Base-by-base conservation (phyloP, 2,329 filamentous ascomycete genomes). In the Neofusicoccum laricinum region DNA sequence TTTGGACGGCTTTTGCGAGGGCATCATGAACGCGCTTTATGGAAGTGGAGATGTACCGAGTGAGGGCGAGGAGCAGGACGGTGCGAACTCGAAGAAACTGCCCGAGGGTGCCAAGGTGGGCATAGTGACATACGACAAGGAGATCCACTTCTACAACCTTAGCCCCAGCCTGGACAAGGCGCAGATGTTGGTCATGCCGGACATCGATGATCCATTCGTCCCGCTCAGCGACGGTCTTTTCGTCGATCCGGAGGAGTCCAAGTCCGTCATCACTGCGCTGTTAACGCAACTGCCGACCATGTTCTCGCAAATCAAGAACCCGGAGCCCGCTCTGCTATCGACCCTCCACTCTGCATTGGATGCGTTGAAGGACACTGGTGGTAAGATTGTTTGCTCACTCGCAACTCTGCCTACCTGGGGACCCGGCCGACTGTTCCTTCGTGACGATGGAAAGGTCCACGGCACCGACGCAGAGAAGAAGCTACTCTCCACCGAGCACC, bases 111-210 rank as follows among this genome's bases (percentile, higher is more conserved):
- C 91, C 55, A 97, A 92, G 80, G 88, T 99, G 66, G 95, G 94
- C 57, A 97, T 99, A 75, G 88, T 98, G 67, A 97, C 95, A 1
- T 99, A 90, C 75, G 95, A 99, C 80, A 94, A 92, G 77, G 93
- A 97, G 71, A 90, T 99, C 66, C 95, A 99, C 75, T 99, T 98
- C 76, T 99, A 98, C 82, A 98, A 98, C 73, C 88, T 97, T 71
- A 92, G 89, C 72, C 79, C 92, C 41, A 85, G 85, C 45, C 82
- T 97, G 46, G 90, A 95, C 63, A 88, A 93, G 78, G 92, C 95
- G 10, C 95, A 99, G 74, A 97, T 99, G 92, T 87, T 99, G 82
- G 93, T 99, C 58, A 97, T 99, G 92, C 91, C 95, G 3, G 95
- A 99, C 74, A 85, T 99, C 55, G 93, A 98, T 71, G 95, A 99